These are phyloP conservation scores for Penicillium rolfsii DNA, from an alignment of 2,329 filamentous ascomycete genomes.

Conservation along the genomic window DNA sequence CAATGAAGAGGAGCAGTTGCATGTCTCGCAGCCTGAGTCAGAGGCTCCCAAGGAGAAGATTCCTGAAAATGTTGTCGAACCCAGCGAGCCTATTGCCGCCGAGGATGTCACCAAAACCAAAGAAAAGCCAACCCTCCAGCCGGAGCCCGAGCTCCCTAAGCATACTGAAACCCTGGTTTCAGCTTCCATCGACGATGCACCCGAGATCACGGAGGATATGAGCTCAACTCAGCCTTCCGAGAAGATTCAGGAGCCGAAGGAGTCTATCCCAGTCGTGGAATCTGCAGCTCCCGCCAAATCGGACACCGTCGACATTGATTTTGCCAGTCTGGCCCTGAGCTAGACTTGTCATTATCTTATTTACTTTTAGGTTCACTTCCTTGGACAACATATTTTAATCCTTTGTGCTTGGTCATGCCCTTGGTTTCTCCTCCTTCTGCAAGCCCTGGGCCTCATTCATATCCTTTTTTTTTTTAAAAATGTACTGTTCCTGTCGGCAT, in stretches of 20 bases:
- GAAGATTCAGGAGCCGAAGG: constrained; percentile 11
- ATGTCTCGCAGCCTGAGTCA: constrained; percentile 12
- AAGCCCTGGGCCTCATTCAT: constrained; percentile 1
- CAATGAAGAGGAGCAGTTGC: neutral
- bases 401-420: constrained; percentile 22
- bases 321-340: constrained; percentile 30
- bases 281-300: constrained; percentile 19
- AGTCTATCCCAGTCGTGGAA: constrained; percentile 12
- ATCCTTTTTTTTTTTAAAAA: neutral
- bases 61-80: neutral
- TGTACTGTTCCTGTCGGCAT: neutral
- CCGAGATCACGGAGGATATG: constrained; percentile 50
- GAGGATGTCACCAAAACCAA: constrained; percentile 1
- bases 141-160: constrained; percentile 2
- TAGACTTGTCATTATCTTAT: constrained; percentile 13
- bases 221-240: constrained; percentile 4
- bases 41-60: constrained; percentile 11
- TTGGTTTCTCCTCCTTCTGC: constrained; percentile 9
- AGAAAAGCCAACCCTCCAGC: constrained; percentile 12
- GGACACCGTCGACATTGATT: constrained; percentile 32
- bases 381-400: constrained; percentile 11
- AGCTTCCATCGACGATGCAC: constrained; percentile 46
- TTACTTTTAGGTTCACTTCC: constrained; percentile 14
- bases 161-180: constrained; percentile 8
- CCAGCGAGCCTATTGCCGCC: neutral